These are phyloP conservation scores for Pisolithus tinctorius DNA, from an alignment of 768 basidiomycete genomes.

Conservation along the genomic window DNA sequence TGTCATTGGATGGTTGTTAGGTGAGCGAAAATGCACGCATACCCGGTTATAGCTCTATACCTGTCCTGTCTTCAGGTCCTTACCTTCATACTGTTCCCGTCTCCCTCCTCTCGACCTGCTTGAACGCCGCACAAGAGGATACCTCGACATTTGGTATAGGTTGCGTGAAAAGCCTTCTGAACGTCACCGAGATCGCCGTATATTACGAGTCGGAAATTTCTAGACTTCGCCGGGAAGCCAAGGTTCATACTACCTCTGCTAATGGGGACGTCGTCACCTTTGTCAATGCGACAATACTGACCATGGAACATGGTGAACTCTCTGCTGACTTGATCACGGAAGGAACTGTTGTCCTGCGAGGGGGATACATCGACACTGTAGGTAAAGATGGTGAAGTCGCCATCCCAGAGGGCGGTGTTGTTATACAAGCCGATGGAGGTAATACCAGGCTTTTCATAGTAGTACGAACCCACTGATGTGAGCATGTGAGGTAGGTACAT, in stretches of 20 bases:
- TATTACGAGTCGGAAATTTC: slow-evolving; percentile 55
- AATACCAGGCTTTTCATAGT: slow-evolving; percentile 4
- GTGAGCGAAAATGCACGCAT: slow-evolving; percentile 28
- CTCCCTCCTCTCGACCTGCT: slow-evolving; percentile 43
- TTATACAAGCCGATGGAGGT: slow-evolving; percentile 61
- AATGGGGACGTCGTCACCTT: slow-evolving; percentile 45
- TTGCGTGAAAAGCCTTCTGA: slow-evolving; percentile 51
- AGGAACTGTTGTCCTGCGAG: slow-evolving; percentile 47
- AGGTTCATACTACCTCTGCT: slow-evolving; percentile 1
- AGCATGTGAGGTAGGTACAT: slow-evolving; percentile 43
- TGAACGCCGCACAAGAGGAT: slow-evolving; percentile 43
- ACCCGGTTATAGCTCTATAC: neutral
- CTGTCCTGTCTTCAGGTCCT: slow-evolving; percentile 36
- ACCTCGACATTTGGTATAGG: slow-evolving; percentile 50
- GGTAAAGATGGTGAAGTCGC: slow-evolving; percentile 28
- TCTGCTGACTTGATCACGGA: slow-evolving; percentile 43
- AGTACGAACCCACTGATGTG: neutral
- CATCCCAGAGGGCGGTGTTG: slow-evolving; percentile 34
- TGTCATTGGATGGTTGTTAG: slow-evolving; percentile 68
- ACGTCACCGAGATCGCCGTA: slow-evolving; percentile 52
- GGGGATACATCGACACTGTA: slow-evolving; percentile 52
- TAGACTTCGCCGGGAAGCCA: slow-evolving; percentile 50
- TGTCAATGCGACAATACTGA: slow-evolving; percentile 62
- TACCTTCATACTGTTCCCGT: slow-evolving; percentile 59
- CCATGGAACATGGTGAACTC: slow-evolving; percentile 53